A percentile compares a stretch with the other conserved stretches of the same genome.
These are phyloP conservation scores for Diaporthe citri DNA, from an alignment of 2,329 filamentous ascomycete species.

Conservation along the genomic window DNA sequence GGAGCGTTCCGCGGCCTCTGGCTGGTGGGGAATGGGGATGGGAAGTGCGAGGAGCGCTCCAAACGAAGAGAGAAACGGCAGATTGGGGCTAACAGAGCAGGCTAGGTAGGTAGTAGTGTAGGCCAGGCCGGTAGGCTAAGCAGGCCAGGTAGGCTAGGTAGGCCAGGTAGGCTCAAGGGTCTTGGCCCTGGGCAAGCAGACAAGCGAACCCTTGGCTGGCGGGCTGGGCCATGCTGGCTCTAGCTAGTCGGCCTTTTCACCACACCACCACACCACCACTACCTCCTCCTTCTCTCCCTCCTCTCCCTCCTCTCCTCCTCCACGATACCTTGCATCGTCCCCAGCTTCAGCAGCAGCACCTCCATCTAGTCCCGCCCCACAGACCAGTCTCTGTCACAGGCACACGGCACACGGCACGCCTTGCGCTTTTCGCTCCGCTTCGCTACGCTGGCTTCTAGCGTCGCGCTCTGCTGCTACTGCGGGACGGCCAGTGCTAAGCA, in stretches of 20 bases:
- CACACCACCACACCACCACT: conserved; percentile 12
- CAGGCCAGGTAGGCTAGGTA: too few species aligned
- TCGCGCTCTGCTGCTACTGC: conserved; percentile 5
- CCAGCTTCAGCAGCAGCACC: neutral
- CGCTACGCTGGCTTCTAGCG: conserved; percentile 1
- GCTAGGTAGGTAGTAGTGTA: neutral
- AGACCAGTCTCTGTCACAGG: neutral
- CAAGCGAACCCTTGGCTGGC: conserved; percentile 26
- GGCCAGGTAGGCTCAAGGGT: conserved; percentile 6
- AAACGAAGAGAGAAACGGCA: conserved; percentile 19
- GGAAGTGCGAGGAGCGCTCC: neutral
- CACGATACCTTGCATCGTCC: conserved; percentile 7
- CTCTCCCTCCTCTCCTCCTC: neutral
- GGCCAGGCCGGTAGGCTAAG: neutral
- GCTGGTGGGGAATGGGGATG: conserved; percentile 10
- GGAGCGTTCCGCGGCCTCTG: conserved; percentile 25
- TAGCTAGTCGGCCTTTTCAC: neutral
- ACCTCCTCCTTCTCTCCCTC: neutral
- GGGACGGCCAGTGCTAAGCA: conserved; percentile 20
- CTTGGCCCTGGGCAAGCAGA: conserved; percentile 3
- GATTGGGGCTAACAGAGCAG: conserved; percentile 2
- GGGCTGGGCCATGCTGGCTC: conserved; percentile 20
- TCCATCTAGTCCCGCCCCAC: neutral
- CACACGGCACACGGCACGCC: neutral
- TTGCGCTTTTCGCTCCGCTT: neutral